These are phyloP conservation scores for Heliamphora exappendiculata DNA, from an alignment of 148 eudicot species.

Conservation along the genomic window DNA sequence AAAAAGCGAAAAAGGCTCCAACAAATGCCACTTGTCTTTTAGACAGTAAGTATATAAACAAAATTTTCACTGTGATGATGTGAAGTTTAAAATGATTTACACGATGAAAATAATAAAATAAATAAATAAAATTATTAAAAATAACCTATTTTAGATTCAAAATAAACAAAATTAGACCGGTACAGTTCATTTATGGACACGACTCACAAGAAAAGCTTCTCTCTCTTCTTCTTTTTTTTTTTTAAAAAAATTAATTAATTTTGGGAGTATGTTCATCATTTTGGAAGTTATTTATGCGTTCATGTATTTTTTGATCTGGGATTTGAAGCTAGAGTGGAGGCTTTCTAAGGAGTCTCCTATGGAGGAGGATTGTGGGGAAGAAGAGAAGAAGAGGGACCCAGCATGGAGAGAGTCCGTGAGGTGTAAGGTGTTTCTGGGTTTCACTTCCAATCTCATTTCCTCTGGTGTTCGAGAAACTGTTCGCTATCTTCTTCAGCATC, in stretches of 20 bases:
- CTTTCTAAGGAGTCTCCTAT: constrained; percentile 53
- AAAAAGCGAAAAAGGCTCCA: too few relatives aligned
- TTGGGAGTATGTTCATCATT: not conserved
- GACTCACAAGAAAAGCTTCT: too few relatives aligned
- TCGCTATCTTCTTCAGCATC: constrained; percentile 83
- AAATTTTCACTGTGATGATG: too few relatives aligned
- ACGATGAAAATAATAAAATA: too few relatives aligned
- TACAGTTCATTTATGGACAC: too few relatives aligned
- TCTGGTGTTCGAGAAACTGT: constrained; percentile 80
- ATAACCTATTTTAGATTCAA: not conserved
- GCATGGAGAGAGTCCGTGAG: constrained; percentile 51
- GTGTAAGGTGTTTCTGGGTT: constrained; percentile 89
- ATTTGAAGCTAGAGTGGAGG: constrained; percentile 83
- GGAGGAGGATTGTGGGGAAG: constrained; percentile 76
- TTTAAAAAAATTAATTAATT: too few relatives aligned
- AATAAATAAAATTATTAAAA: not conserved
- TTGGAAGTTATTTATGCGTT: not conserved
- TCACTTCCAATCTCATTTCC: constrained; percentile 89
- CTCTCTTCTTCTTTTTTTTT: too few relatives aligned
- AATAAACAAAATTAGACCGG: not conserved
- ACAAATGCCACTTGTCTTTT: too few relatives aligned
- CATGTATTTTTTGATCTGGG: constrained; percentile 6
- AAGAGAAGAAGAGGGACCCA: constrained; percentile 65
- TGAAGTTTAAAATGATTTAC: too few relatives aligned
- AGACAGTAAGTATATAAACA: too few relatives aligned